Base-by-base conservation (phyloP, 805 yeast species). In the Wickerhamia fluorescens region DNA sequence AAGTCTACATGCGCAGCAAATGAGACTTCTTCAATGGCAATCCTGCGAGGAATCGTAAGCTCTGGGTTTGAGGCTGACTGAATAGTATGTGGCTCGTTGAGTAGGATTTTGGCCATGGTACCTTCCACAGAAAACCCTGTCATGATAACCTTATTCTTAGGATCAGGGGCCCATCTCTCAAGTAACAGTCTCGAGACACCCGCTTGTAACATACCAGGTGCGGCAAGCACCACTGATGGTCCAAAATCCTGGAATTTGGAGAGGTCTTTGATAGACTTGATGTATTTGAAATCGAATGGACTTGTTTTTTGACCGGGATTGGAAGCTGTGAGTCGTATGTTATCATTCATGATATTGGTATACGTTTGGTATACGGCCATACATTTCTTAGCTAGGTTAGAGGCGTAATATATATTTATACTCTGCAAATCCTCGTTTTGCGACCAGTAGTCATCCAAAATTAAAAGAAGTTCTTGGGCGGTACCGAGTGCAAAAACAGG, bases 1-100 rank as follows among this genome's bases (percentile, higher is more conserved):
- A 81, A 92, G 51, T 92, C 99, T 14, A 92, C 99, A 56, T 92
- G 99, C 0, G 99, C 99, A n/a, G 98, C 97, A 66, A 92, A 92
- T 2, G 97, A 88, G 4, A 92, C 80, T 54, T 92, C 99, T 40
- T 89, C 96, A 11, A 92, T 78, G 26, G 72, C 73, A 32, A 94
- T 58, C 39, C 96, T 69, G 47, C 98, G 75, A 4, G 97, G 96
- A 23, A 92, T 80, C 35, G 75, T 72, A 12, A 78, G 60, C 36
- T 87, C 96, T 0, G 94, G 84, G 41, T 84, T 85, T n/a, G 67
- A 61, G 14, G 75, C 61, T 0, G 96, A 80, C 2, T 92, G 94
- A 27, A 92, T 85, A n/a, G 85, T 82, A 21, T 75, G 73, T 1
- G 99, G 98, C 44, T 88, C 96, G 15, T 86, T 74, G 39, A 92